Percentiles rank a stretch among this genome's conserved stretches.
Conservation (phyloP, 306 rosid genomes). For the Trifolium pratense region DNA sequence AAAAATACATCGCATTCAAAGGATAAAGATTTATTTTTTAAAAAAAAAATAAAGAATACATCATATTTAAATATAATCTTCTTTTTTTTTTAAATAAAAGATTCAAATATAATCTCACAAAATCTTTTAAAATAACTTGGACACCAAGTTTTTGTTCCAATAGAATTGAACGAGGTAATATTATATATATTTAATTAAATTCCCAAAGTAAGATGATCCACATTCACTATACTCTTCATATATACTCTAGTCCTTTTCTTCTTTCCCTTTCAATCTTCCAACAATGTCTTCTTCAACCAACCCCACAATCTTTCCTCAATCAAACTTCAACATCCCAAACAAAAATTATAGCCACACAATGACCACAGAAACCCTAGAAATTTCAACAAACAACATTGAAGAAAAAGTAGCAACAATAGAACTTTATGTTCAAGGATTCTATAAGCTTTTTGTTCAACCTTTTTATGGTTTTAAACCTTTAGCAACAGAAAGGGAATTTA, state of each 20-base stretch:
- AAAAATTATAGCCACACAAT: not conserved
- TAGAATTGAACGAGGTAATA: too few species aligned
- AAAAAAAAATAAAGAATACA: too few species aligned
- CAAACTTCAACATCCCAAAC: not conserved
- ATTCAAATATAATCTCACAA: too few species aligned
- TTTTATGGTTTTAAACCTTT: not conserved
- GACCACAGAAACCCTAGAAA: not conserved
- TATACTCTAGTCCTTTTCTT: not conserved
- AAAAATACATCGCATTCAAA: too few species aligned
- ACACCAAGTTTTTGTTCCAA: too few species aligned
- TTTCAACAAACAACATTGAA: not conserved
- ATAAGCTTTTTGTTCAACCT: conserved; percentile 9
- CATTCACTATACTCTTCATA: not conserved
- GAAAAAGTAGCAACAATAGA: not conserved
- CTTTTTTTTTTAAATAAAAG: too few species aligned
- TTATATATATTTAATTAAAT: not conserved
- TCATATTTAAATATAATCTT: too few species aligned
- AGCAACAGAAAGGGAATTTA: not conserved
- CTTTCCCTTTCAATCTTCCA: not conserved
- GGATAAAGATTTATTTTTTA: too few species aligned
- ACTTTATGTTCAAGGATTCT: not conserved
- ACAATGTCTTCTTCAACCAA: not conserved
- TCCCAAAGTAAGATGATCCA: not conserved
- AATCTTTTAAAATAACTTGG: too few species aligned
- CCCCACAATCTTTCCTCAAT: not conserved